Percentiles rank a stretch among this genome's conserved stretches.
Evolutionary conservation across 495 filamentous ascomycete species (phyloP).

Genomic region (Corynascus novoguineensis): DNA sequence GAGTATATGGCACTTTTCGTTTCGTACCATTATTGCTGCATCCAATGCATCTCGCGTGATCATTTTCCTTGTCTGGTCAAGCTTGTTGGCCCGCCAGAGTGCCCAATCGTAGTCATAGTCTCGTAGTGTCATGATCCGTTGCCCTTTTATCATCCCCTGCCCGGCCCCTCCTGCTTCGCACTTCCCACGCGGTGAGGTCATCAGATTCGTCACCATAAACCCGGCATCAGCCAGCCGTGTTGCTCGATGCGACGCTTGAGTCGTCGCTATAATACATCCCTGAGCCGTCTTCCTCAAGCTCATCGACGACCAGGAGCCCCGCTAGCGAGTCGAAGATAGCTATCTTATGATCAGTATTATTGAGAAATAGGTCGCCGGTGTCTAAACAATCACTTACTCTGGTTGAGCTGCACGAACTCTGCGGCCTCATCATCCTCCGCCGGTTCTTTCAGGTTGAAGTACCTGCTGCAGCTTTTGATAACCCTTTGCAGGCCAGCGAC

Average conservation of each 20-base stretch:
- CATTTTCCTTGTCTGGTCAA: neutral
- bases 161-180: constrained; percentile 22
- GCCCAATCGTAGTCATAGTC: neutral
- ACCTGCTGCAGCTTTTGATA: constrained; percentile 38
- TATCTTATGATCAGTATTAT: constrained; percentile 25
- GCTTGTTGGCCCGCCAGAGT: neutral
- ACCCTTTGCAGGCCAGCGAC: constrained; percentile 38
- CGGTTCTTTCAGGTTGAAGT: constrained; percentile 37
- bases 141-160: neutral
- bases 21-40: neutral
- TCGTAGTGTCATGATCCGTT: constrained; percentile 1
- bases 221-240: constrained; percentile 35
- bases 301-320: constrained; percentile 44
- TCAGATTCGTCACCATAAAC: constrained; percentile 31
- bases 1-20: neutral
- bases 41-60: neutral
- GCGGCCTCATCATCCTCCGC: constrained; percentile 28
- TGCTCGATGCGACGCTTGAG: constrained; percentile 35
- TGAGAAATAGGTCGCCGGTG: neutral
- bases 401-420: constrained; percentile 36
- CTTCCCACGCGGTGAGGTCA: constrained; percentile 31
- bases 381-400: constrained; percentile 34
- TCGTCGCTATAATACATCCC: constrained; percentile 47
- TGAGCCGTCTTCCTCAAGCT: constrained; percentile 51
- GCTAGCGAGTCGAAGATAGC: constrained; percentile 40